Evolutionary conservation across 106 monocot genomes (phyloP).

Genomic region (Dendrobium catenatum): DNA sequence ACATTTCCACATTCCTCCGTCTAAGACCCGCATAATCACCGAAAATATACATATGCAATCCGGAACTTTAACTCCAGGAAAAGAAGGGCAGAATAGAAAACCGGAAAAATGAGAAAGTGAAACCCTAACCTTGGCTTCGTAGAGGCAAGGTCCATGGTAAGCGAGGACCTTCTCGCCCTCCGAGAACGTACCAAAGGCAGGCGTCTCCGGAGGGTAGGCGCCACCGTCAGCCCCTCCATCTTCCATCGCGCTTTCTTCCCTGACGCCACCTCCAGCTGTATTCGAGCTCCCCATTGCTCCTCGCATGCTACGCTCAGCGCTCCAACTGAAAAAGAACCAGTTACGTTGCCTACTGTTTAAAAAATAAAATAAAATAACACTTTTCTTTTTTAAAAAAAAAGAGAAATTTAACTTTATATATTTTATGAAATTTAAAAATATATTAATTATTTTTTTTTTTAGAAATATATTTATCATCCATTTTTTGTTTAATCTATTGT

Average conservation of each 20-base stretch:
- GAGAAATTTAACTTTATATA: too few species aligned
- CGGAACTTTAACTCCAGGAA: neutral
- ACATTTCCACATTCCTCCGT: neutral
- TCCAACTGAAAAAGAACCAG: neutral
- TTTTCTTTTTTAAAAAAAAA: too few species aligned
- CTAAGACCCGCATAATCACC: neutral
- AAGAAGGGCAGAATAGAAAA: neutral
- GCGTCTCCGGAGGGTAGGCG: slow-evolving; percentile 17
- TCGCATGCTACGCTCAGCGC: neutral
- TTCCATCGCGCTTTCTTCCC: slow-evolving; percentile 27
- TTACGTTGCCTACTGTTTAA: neutral
- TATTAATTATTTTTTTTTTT: too few species aligned
- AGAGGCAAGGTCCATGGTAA: slow-evolving; percentile 83
- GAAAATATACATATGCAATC: neutral
- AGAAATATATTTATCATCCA: too few species aligned
- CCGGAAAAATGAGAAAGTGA: neutral
- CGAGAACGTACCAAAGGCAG: slow-evolving; percentile 23
- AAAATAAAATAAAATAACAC: too few species aligned
- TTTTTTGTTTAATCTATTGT: too few species aligned
- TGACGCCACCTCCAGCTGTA: slow-evolving; percentile 15
- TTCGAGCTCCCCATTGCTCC: slow-evolving; percentile 49
- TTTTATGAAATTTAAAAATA: too few species aligned
- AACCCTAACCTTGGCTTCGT: slow-evolving; percentile 83
- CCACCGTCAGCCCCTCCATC: slow-evolving; percentile 19
- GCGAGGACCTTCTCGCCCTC: slow-evolving; percentile 97